Evolutionary conservation across 495 filamentous ascomycete genomes (phyloP), one percentile per base, ranked within the genome.

Genomic region (Aspergillus incahuasiensis): DNA sequence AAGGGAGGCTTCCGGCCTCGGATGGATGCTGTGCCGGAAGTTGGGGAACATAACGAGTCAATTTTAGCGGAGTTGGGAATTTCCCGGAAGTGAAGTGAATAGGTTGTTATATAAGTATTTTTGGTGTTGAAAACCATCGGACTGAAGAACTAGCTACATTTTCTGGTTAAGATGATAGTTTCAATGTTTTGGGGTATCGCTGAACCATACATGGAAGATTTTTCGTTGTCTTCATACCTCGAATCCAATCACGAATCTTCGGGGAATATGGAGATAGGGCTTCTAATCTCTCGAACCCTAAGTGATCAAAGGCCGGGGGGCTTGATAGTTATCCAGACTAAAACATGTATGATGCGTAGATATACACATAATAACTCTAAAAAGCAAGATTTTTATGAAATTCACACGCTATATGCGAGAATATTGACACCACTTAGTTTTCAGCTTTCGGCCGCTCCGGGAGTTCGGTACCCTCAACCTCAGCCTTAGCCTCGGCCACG

Each of bases 21-120:
- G n/a, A 70, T 75, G 64, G 70, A 66, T 11, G 55, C 69, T 11
- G 64, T 73, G 13, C 71, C 75, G 1, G 49, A 53, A 15, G 70
- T 76, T 30, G 74, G 75, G 6, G 70, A 76, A 47, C 74, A 77
- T 44, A 78, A 78, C 54, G 46, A 60, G 39, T 56, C 63, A 15
- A 77, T 74, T 49, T 19, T 73, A 12, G 57, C 59, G 6, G 73
- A 75, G 49, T 54, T 75, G 41, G 72, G 68, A 2, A 21, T 49
- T 22, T 13, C 30, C 11, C 19, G 9, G 21, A 12, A 46, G 11
- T 44, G 20, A 44, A 5, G 11, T 20, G 18, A 24, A 20, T 24
- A 22, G 41, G 4, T 18, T 5, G 13, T 4, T 8, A 40, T 5
- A 12, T 40, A 40, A 1, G 12, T 40, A 18, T 18, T 40, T 40